Base-by-base conservation (phyloP, 2,329 filamentous ascomycete species). In the Chalaropsis thielavioides region DNA sequence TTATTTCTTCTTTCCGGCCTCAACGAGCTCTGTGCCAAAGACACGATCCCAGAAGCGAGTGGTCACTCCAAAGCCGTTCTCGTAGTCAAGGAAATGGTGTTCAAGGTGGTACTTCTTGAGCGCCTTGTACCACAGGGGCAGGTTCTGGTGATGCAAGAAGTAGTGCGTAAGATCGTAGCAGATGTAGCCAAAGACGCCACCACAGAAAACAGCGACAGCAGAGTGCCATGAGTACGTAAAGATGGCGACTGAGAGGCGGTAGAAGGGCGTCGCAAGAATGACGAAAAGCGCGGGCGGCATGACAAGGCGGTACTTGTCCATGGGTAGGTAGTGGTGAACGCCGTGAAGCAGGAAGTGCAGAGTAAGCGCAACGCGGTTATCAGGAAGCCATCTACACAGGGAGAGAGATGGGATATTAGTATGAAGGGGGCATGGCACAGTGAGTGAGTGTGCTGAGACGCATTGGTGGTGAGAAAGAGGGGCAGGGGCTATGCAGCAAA, bases 151-250 rank as follows among this genome's bases (percentile, higher is more conserved):
- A 75, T 99, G 94, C 46, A 99, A 82, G 81, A 99, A 99, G 80
- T 97, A 99, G 75, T 99, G 94, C 1, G 94, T 99, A 78, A 96
- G 72, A 74, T 99, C 94, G 77, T 99, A 99, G 80, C 88, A 91
- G 68, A 96, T 82, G 74, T 99, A 99, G 66, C 94, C 94, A 71
- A 96, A 95, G 68, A 99, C 86, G 68, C 92, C 94, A 61, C 94
- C 94, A 71, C 86, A 92, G 78, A 82, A 99, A 3, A 90, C 87
- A 24, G 86, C 83, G 0, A 86, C 83, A 4, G 85, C 94, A 10
- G 87, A 83, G 74, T 89, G 82, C 92, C 92, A 97, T 75, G 92
- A 83, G 77, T 86, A 92, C 74, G 78, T 88, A 74, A 99, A 90
- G 64, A 97, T 72, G 1, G 80, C 70, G 70, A 96, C 92, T 0